A percentile compares a stretch with the other conserved stretches of the same genome.
phyloP scores from a whole-genome alignment of 2,329 filamentous ascomycete species.

The Fulvia fulva region DNA sequence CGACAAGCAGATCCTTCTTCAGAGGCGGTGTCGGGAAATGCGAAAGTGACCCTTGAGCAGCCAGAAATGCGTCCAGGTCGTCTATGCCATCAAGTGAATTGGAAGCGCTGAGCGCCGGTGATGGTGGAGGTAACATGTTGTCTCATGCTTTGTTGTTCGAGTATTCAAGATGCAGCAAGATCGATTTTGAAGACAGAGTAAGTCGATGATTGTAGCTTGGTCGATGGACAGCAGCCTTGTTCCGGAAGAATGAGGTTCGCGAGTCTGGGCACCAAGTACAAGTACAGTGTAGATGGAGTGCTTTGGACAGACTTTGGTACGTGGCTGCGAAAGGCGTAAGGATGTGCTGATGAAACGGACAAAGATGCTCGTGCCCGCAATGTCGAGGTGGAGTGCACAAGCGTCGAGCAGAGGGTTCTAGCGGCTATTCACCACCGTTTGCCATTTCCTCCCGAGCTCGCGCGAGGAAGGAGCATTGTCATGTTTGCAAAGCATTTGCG shows the following conservation, averaged over 20 bases:
- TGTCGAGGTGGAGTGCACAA: constrained; percentile 2
- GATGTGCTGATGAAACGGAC: neutral
- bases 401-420: neutral
- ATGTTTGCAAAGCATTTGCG: neutral
- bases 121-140: constrained; percentile 19
- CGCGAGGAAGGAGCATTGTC: neutral
- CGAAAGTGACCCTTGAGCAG: constrained; percentile 27
- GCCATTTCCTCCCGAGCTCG: neutral
- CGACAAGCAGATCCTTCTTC: constrained; percentile 16
- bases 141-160: neutral
- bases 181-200: neutral
- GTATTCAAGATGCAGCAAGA: neutral
- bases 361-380: neutral
- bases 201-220: neutral
- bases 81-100: constrained; percentile 31
- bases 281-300: neutral
- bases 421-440: neutral
- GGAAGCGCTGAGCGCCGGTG: constrained; percentile 30
- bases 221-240: neutral
- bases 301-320: neutral
- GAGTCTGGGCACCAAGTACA: neutral
- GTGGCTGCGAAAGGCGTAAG: neutral
- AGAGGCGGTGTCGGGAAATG: constrained; percentile 29
- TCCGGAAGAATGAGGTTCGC: neutral
- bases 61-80: constrained; percentile 33